phyloP scores from a whole-genome alignment of 768 basidiomycete species.

The Boletales sp. region DNA sequence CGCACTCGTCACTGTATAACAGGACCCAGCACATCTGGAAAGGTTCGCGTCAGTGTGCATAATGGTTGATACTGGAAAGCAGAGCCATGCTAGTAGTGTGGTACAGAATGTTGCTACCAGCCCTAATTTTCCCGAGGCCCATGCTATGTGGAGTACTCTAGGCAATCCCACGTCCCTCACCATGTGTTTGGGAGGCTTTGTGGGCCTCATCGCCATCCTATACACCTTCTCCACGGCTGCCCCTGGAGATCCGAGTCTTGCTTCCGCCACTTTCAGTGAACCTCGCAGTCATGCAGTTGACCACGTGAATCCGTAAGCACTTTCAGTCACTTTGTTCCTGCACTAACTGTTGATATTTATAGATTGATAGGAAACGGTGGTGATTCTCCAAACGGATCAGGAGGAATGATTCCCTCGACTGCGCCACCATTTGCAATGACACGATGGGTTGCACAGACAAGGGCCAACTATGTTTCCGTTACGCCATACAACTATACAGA shows the following conservation, averaged over 20 bases:
- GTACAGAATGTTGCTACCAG: neutral
- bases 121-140: neutral
- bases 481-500: constrained; percentile 69
- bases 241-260: neutral
- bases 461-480: constrained; percentile 70
- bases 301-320: constrained; percentile 43
- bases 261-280: constrained; percentile 14
- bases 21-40: too few relatives aligned
- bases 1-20: too few relatives aligned
- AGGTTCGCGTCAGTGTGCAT: neutral
- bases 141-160: neutral
- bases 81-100: neutral
- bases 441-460: constrained; percentile 80
- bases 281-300: constrained; percentile 40
- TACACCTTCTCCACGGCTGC: constrained; percentile 9
- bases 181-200: constrained; percentile 7
- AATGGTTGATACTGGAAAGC: neutral
- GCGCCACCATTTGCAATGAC: constrained; percentile 85
- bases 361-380: constrained; percentile 73
- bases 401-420: constrained; percentile 76
- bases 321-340: neutral
- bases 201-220: constrained; percentile 12
- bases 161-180: neutral
- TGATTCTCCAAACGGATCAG: constrained; percentile 63
- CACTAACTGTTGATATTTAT: neutral